A percentile compares a stretch with the other conserved stretches of the same genome.
These are phyloP conservation scores for Trametes cinnabarina DNA, from an alignment of 768 basidiomycete genomes.

Conservation along the genomic window DNA sequence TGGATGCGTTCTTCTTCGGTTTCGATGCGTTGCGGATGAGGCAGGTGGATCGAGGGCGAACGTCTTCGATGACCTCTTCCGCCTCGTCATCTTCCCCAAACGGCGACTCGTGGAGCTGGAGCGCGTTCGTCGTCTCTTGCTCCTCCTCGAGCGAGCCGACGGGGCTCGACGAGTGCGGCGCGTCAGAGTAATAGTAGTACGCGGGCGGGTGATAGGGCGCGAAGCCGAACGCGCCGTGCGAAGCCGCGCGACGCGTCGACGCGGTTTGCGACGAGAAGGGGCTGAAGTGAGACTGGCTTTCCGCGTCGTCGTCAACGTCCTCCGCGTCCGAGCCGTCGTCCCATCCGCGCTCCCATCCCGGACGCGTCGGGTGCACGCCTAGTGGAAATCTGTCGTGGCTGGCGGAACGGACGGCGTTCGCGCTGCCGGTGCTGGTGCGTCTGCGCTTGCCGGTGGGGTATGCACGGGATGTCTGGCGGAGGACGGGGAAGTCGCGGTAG, in stretches of 20 bases:
- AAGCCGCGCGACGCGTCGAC: conserved; percentile 11
- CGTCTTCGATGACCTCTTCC: conserved; percentile 12
- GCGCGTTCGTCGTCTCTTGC: conserved; percentile 20
- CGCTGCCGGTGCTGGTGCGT: conserved; percentile 15
- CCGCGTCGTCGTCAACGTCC: conserved; percentile 22
- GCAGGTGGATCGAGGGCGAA: conserved; percentile 9
- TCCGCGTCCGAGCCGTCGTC: conserved; percentile 25
- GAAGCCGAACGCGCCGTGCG: conserved; percentile 19
- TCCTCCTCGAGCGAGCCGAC: conserved; percentile 25
- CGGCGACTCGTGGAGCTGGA: conserved; percentile 22
- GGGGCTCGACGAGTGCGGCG: conserved; percentile 23
- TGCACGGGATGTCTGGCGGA: conserved; percentile 7
- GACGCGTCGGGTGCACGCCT: conserved; percentile 16
- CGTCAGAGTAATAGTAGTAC: conserved; percentile 23
- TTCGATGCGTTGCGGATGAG: conserved; percentile 9
- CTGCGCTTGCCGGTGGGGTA: conserved; percentile 4
- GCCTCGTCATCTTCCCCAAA: conserved; percentile 14
- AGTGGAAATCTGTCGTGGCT: conserved; percentile 21
- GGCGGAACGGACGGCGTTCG: conserved; percentile 9
- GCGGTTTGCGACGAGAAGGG: conserved; percentile 20
- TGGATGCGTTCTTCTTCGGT: conserved; percentile 14
- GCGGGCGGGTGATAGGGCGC: conserved; percentile 17
- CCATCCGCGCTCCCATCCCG: conserved; percentile 30
- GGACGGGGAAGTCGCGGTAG: conserved; percentile 59
- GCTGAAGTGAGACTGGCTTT: conserved; percentile 20